phyloP scores from a whole-genome alignment of 1,139 yeast species.

The Meyerozyma smithsonii region DNA sequence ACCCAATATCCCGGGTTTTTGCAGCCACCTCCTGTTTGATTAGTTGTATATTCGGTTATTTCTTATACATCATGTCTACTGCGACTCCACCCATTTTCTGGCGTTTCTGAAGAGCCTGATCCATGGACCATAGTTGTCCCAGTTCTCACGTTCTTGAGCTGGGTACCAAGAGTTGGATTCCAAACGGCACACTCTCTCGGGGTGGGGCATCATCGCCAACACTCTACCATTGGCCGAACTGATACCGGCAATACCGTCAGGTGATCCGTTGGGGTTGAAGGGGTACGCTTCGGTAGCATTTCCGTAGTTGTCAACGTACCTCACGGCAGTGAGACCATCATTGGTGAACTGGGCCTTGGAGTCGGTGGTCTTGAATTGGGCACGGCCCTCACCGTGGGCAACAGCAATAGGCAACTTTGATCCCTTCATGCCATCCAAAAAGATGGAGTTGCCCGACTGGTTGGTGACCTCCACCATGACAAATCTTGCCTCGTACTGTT shows the following conservation, averaged over 20 bases:
- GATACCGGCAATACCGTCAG: slow-evolving; percentile 90
- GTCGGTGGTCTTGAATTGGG: slow-evolving; percentile 48
- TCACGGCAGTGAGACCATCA: slow-evolving; percentile 55
- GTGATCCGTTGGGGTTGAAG: slow-evolving; percentile 94
- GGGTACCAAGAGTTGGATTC: slow-evolving; percentile 95
- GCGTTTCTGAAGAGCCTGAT: slow-evolving; percentile 89
- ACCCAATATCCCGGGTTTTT: background rate
- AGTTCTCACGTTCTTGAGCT: slow-evolving; percentile 51
- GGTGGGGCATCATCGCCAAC: slow-evolving; percentile 99
- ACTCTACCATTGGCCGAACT: slow-evolving; percentile 90
- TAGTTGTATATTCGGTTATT: background rate
- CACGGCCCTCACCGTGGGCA: slow-evolving; percentile 99
- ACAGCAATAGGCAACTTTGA: slow-evolving; percentile 93
- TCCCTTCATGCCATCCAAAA: slow-evolving; percentile 87
- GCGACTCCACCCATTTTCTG: slow-evolving; percentile 77
- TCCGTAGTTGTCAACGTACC: slow-evolving; percentile 90
- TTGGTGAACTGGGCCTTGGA: slow-evolving; percentile 42
- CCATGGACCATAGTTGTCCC: slow-evolving; percentile 92
- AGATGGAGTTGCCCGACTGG: slow-evolving; percentile 58
- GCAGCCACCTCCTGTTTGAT: no score
- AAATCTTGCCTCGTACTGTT: slow-evolving; percentile 96
- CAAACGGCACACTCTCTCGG: slow-evolving; percentile 87
- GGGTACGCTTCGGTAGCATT: slow-evolving; percentile 79
- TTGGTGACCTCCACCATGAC: slow-evolving; percentile 78
- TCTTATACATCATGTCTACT: slow-evolving; percentile 1